Percentiles rank a stretch among this genome's conserved stretches.
Evolutionary conservation across 768 basidiomycete genomes (phyloP).

Genomic region (Mycena olivaceomarginata): DNA sequence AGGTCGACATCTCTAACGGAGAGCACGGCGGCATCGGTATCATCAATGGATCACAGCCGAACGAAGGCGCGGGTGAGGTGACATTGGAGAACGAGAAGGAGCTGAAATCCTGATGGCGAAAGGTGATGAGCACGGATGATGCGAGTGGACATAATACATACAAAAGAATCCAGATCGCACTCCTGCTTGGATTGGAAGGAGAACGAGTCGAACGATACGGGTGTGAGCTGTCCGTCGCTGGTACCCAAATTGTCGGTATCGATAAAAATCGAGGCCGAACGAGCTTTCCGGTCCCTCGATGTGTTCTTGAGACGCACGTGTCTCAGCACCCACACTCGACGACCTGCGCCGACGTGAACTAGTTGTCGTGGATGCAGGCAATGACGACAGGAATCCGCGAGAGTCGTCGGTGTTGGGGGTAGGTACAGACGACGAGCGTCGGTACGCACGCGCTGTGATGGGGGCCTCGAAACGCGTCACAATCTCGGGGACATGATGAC

Average conservation of each 20-base stretch:
- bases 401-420: slow-evolving; percentile 63
- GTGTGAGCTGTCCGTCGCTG: slow-evolving; percentile 50
- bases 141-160: slow-evolving; percentile 57
- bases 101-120: slow-evolving; percentile 61
- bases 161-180: slow-evolving; percentile 62
- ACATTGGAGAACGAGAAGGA: slow-evolving; percentile 67
- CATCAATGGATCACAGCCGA: slow-evolving; percentile 53
- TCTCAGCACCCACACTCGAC: slow-evolving; percentile 52
- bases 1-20: slow-evolving; percentile 27
- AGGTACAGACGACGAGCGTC: slow-evolving; percentile 80
- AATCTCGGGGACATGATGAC: slow-evolving; percentile 73
- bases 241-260: slow-evolving; percentile 44
- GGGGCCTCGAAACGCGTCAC: slow-evolving; percentile 85
- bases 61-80: slow-evolving; percentile 53
- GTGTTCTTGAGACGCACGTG: slow-evolving; percentile 44
- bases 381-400: slow-evolving; percentile 58
- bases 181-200: slow-evolving; percentile 61
- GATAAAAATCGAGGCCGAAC: slow-evolving; percentile 41
- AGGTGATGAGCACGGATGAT: background rate
- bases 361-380: slow-evolving; percentile 29
- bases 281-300: slow-evolving; percentile 8
- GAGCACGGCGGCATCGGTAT: slow-evolving; percentile 30
- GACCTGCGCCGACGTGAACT: slow-evolving; percentile 52
- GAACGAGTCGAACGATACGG: slow-evolving; percentile 58
- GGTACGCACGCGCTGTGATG: slow-evolving; percentile 82